Conservation (phyloP, 1,284 basidiomycete species). For the Pterulicium gracile region DNA sequence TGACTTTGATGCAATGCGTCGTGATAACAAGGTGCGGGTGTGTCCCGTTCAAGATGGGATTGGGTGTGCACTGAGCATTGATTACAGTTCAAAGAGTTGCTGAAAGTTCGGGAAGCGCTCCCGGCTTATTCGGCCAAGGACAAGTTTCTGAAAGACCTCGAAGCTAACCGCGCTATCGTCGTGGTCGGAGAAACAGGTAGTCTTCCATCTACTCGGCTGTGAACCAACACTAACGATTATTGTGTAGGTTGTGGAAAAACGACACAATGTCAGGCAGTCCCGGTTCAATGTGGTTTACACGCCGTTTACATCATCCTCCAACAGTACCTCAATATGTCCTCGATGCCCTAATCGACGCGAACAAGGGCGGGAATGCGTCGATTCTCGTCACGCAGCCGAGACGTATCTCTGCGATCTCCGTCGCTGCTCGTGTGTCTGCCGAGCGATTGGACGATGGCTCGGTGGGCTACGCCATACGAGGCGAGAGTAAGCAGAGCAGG, state of each 20-base stretch:
- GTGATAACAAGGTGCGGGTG: constrained; percentile 26
- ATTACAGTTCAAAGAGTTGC: constrained; percentile 47
- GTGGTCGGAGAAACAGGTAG: constrained; percentile 79
- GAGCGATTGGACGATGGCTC: constrained; percentile 80
- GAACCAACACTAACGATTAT: constrained; percentile 9
- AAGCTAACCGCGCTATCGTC: constrained; percentile 59
- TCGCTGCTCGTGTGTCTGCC: constrained; percentile 79
- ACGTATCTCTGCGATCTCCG: constrained; percentile 82
- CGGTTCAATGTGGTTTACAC: constrained; percentile 1
- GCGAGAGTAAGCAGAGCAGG: constrained; percentile 65
- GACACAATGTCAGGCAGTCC: constrained; percentile 48
- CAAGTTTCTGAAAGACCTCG: constrained; percentile 53
- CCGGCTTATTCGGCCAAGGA: constrained; percentile 66
- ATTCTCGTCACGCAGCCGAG: constrained; percentile 90
- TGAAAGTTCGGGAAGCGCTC: constrained; percentile 48
- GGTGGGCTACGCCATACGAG: constrained; percentile 85
- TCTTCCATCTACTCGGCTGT: not conserved
- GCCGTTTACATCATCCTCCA: constrained; percentile 11
- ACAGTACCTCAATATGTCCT: constrained; percentile 83
- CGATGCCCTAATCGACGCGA: constrained; percentile 66
- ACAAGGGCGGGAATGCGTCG: constrained; percentile 56
- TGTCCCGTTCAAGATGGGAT: not conserved
- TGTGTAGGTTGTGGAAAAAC: constrained; percentile 79
- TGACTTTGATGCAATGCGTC: constrained; percentile 39
- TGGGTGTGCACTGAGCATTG: not conserved